These are phyloP conservation scores for Peronospora destructor DNA, from an alignment of 352 stramenopile species.

Conservation along the genomic window DNA sequence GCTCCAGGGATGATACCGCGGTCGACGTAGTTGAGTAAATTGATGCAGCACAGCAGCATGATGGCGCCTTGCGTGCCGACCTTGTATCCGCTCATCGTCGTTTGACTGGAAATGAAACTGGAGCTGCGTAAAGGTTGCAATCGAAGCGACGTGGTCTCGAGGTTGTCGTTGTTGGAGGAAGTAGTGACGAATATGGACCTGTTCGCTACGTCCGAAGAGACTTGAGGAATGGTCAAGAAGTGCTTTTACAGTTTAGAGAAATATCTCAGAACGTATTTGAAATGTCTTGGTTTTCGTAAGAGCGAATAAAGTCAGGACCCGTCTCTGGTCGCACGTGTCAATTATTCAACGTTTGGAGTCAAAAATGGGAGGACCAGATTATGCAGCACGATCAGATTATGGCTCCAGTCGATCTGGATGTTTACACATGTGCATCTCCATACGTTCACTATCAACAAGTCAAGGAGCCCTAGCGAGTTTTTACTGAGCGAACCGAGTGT, in stretches of 20 bases:
- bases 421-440: too few relatives aligned
- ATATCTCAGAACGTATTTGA: conserved; percentile 2
- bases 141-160: conserved; percentile 23
- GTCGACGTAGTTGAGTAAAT: conserved; percentile 93
- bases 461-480: too few relatives aligned
- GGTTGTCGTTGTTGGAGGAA: conserved; percentile 15
- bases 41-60: conserved; percentile 82
- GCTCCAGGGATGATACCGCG: conserved; percentile 92
- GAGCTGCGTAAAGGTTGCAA: conserved; percentile 21
- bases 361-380: too few relatives aligned
- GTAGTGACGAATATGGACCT: conserved; percentile 2
- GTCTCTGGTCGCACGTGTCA: conserved; percentile 11
- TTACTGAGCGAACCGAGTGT: too few relatives aligned
- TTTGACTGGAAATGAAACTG: conserved; percentile 1
- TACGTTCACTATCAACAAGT: too few relatives aligned
- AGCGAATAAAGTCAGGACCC: conserved; percentile 1
- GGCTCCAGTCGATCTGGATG: too few relatives aligned
- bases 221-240: conserved; percentile 22
- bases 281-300: conserved; percentile 7
- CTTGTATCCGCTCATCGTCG: conserved; percentile 12
- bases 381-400: too few relatives aligned
- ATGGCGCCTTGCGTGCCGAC: conserved; percentile 60
- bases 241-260: background rate
- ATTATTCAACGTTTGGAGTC: too few relatives aligned
- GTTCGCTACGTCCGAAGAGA: conserved; percentile 5